A percentile compares a stretch with the other conserved stretches of the same genome.
phyloP scores from a whole-genome alignment of 2,329 filamentous ascomycete genomes.

The Cladosporium austrohemisphaericum region DNA sequence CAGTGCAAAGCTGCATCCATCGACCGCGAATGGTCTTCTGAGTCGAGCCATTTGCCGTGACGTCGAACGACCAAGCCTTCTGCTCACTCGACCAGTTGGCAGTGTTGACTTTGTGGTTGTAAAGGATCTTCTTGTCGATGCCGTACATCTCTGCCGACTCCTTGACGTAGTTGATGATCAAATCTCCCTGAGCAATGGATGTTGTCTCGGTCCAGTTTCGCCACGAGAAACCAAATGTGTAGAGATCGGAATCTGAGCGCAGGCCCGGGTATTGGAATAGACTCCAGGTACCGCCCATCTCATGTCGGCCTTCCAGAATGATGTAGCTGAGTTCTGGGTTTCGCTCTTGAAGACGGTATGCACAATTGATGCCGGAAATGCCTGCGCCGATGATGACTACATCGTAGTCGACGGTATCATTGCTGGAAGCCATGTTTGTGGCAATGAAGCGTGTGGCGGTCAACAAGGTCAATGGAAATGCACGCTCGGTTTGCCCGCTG shows the following conservation, averaged over 20 bases:
- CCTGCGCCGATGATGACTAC: constrained; percentile 67
- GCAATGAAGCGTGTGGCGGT: too few species aligned
- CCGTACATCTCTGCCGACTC: constrained; percentile 42
- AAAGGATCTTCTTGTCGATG: constrained; percentile 46
- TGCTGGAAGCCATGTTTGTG: not conserved
- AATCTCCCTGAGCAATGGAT: constrained; percentile 44
- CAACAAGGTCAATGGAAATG: too few species aligned
- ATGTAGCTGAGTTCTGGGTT: constrained; percentile 57
- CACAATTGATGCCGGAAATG: constrained; percentile 71
- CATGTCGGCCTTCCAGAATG: constrained; percentile 64
- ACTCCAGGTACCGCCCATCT: constrained; percentile 74
- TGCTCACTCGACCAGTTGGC: constrained; percentile 46
- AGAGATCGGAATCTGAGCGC: constrained; percentile 48
- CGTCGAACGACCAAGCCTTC: constrained; percentile 46
- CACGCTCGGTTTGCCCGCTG: too few species aligned
- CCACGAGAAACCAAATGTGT: constrained; percentile 61
- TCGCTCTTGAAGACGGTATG: constrained; percentile 53
- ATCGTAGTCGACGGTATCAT: constrained; percentile 32
- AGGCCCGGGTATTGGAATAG: constrained; percentile 72
- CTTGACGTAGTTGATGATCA: constrained; percentile 43
- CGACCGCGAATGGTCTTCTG: constrained; percentile 37
- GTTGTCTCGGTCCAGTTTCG: constrained; percentile 59
- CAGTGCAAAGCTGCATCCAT: constrained; percentile 59
- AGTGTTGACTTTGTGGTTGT: constrained; percentile 38
- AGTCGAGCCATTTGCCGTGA: constrained; percentile 35